These are phyloP conservation scores for Pleurotus djamor DNA, from an alignment of 768 basidiomycete species.

Conservation along the genomic window DNA sequence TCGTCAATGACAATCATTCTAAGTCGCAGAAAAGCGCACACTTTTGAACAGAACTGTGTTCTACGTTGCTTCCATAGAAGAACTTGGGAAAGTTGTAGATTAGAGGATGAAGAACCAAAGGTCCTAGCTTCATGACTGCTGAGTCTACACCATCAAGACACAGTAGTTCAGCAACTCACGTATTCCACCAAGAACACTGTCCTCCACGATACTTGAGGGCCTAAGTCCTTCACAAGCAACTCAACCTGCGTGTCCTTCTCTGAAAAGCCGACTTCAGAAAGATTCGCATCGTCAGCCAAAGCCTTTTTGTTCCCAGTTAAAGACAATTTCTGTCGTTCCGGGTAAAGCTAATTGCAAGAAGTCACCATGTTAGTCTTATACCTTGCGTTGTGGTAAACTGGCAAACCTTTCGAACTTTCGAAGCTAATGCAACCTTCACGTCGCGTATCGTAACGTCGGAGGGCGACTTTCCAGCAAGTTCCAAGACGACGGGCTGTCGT, in stretches of 20 bases:
- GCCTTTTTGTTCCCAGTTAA: slow-evolving; percentile 59
- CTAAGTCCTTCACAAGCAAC: slow-evolving; percentile 84
- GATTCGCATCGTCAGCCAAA: slow-evolving; percentile 59
- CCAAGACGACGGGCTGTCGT: slow-evolving; percentile 48
- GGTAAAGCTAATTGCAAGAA: slow-evolving; percentile 51
- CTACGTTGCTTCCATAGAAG: slow-evolving; percentile 68
- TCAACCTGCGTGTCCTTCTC: slow-evolving; percentile 46
- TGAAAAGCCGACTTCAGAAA: slow-evolving; percentile 54
- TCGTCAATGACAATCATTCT: too few species aligned
- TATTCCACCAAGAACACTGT: slow-evolving; percentile 95
- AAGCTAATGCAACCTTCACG: slow-evolving; percentile 63
- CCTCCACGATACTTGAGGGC: slow-evolving; percentile 85
- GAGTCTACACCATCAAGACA: neutral
- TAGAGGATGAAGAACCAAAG: slow-evolving; percentile 85
- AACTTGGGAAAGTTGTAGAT: slow-evolving; percentile 70
- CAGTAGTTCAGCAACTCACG: slow-evolving; percentile 44
- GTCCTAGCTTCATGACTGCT: slow-evolving; percentile 62
- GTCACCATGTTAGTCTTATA: neutral
- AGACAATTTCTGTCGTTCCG: slow-evolving; percentile 71
- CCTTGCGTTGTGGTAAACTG: neutral
- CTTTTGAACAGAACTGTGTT: slow-evolving; percentile 79
- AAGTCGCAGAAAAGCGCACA: slow-evolving; percentile 33
- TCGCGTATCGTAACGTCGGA: slow-evolving; percentile 60
- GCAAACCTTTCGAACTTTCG: slow-evolving; percentile 34
- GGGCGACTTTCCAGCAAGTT: slow-evolving; percentile 25